A percentile compares a stretch with the other conserved stretches of the same genome.
phyloP scores from a whole-genome alignment of 306 rosid species.

The Parietaria judaica region DNA sequence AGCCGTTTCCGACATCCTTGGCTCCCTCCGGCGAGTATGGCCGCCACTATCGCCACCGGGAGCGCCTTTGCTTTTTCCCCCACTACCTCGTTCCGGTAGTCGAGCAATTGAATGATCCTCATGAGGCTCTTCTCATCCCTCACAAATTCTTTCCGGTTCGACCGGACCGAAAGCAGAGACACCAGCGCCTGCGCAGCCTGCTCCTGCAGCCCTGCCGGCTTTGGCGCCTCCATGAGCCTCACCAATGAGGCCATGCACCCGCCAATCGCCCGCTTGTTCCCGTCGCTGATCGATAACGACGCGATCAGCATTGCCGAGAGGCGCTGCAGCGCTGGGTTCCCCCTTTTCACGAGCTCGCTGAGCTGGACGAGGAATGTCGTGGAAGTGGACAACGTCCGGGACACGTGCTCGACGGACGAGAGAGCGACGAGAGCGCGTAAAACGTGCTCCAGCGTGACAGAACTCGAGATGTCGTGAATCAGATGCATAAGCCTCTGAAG shows the following conservation, averaged over 20 bases:
- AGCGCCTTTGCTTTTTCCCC: constrained; percentile 16
- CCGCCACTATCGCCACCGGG: constrained; percentile 31
- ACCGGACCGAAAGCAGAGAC: constrained; percentile 36
- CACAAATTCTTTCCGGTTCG: constrained; percentile 42
- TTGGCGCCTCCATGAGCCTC: constrained; percentile 52
- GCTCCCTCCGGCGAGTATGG: constrained; percentile 36
- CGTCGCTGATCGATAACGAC: constrained; percentile 32
- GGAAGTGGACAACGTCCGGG: constrained; percentile 33
- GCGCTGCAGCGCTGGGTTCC: constrained; percentile 32
- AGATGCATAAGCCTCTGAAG: constrained; percentile 39
- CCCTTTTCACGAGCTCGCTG: constrained; percentile 39
- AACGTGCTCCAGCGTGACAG: constrained; percentile 31
- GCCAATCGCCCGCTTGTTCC: constrained; percentile 47
- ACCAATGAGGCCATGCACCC: constrained; percentile 41
- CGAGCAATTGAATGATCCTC: constrained; percentile 45
- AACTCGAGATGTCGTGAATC: constrained; percentile 35
- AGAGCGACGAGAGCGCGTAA: constrained; percentile 33
- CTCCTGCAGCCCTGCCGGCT: constrained; percentile 44
- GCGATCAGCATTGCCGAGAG: constrained; percentile 36
- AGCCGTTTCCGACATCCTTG: constrained; percentile 39
- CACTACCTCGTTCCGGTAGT: constrained; percentile 32
- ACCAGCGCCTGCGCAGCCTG: constrained; percentile 35
- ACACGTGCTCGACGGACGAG: constrained; percentile 29
- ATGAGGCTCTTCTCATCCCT: constrained; percentile 50
- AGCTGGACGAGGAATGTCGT: constrained; percentile 33